A percentile compares a stretch with the other conserved stretches of the same genome.
phyloP scores from a whole-genome alignment of 2,329 filamentous ascomycete species.

The Talaromyces rugulosus region DNA sequence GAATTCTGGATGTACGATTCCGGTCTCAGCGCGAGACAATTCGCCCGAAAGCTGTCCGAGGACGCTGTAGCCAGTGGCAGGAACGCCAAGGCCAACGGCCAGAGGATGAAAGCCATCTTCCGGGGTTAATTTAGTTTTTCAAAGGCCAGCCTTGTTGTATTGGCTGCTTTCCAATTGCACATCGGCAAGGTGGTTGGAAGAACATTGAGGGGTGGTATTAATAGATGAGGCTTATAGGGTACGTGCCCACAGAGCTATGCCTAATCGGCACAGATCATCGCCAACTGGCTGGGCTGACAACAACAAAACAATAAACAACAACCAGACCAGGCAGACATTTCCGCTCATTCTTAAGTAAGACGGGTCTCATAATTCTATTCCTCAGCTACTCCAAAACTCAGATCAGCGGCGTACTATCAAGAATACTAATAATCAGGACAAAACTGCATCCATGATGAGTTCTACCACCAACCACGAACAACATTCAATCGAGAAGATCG shows the following conservation, averaged over 20 bases:
- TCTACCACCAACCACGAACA: neutral
- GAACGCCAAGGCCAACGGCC: neutral
- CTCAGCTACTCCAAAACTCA: neutral
- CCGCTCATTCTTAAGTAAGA: neutral
- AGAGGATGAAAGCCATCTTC: neutral
- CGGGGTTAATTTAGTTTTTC: neutral
- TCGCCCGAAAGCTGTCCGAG: neutral
- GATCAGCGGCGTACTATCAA: neutral
- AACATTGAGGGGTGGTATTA: neutral
- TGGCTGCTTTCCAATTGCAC: neutral
- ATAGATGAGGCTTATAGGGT: no score
- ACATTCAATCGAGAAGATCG: conserved; percentile 7
- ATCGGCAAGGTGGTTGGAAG: neutral
- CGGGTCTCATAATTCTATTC: neutral
- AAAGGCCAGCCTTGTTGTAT: neutral
- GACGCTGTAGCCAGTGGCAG: neutral
- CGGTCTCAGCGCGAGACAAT: neutral
- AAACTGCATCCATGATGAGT: neutral
- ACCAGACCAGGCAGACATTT: neutral
- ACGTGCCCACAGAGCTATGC: no score
- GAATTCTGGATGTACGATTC: neutral
- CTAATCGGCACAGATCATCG: no score
- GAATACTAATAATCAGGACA: neutral
- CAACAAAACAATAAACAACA: neutral
- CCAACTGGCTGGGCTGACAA: neutral